Evolutionary conservation across 78 protist genomes (phyloP).

Genomic region (Chrysochromulina parva): DNA sequence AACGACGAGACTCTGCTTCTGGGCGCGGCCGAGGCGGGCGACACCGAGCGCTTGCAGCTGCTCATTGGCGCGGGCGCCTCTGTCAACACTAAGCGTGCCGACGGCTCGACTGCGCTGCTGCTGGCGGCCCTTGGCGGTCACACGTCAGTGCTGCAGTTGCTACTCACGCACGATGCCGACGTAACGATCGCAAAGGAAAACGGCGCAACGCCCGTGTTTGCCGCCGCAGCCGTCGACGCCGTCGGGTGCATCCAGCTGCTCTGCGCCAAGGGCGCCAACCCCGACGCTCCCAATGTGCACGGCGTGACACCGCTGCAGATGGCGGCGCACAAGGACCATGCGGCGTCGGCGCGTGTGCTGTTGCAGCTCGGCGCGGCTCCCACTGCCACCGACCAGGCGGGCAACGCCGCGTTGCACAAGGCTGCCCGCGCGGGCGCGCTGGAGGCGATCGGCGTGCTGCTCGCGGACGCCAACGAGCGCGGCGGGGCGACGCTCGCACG

Average conservation of each 20-base stretch:
- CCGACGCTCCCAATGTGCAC: not conserved
- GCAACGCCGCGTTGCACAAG: not conserved
- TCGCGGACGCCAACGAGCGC: not conserved
- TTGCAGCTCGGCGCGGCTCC: not conserved
- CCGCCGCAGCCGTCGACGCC: not conserved
- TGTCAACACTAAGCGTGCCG: not conserved
- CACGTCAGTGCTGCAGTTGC: not conserved
- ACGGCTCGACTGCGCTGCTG: not conserved
- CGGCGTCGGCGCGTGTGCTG: not conserved
- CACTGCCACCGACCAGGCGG: not conserved
- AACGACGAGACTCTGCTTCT: no score
- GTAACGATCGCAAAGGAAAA: not conserved
- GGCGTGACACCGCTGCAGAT: constrained; percentile 17
- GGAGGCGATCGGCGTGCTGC: not conserved
- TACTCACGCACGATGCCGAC: not conserved
- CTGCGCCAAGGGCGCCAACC: not conserved
- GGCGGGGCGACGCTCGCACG: not conserved
- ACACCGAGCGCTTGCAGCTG: not conserved
- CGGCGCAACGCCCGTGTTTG: not conserved
- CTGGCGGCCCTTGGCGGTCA: not conserved
- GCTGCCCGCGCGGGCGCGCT: not conserved
- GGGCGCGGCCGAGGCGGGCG: not conserved
- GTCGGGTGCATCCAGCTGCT: not conserved
- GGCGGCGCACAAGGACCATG: constrained; percentile 4
- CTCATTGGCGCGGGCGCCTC: not conserved